phyloP scores from a whole-genome alignment of 2,329 filamentous ascomycete genomes.

The Dendrostoma leiphaemia region DNA sequence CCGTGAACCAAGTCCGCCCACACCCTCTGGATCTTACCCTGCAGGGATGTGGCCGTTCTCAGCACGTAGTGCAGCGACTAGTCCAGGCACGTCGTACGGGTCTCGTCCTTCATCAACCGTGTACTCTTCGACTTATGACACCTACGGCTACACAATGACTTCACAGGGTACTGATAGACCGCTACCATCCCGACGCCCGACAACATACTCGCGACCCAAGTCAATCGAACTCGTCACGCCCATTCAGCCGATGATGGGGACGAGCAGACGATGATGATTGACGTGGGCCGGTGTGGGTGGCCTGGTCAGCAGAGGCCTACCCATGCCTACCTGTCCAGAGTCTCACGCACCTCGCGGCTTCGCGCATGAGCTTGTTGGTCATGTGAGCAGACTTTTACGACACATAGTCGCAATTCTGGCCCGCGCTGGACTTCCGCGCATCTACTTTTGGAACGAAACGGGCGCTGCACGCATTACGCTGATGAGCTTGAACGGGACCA shows the following conservation, averaged over 20 bases:
- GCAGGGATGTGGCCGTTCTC: slow-evolving; percentile 53
- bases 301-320: not conserved
- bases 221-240: slow-evolving; percentile 65
- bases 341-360: slow-evolving; percentile 3
- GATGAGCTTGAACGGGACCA: too few relatives aligned
- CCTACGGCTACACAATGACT: slow-evolving; percentile 41
- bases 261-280: not conserved
- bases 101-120: slow-evolving; percentile 38
- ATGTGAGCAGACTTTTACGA: slow-evolving; percentile 12
- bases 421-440: too few relatives aligned
- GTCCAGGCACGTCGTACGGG: slow-evolving; percentile 50
- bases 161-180: slow-evolving; percentile 48
- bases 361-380: slow-evolving; percentile 10
- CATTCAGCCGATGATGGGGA: slow-evolving; percentile 40
- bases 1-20: slow-evolving; percentile 54
- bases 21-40: slow-evolving; percentile 42
- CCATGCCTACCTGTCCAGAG: not conserved
- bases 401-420: too few relatives aligned
- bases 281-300: not conserved
- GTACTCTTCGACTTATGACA: slow-evolving; percentile 55
- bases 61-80: slow-evolving; percentile 45
- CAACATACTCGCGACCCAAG: slow-evolving; percentile 55
- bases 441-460: too few relatives aligned
- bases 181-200: slow-evolving; percentile 53
- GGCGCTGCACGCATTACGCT: too few relatives aligned